Evolutionary conservation across 306 rosid species (phyloP).

Genomic region (Prosopis cineraria): DNA sequence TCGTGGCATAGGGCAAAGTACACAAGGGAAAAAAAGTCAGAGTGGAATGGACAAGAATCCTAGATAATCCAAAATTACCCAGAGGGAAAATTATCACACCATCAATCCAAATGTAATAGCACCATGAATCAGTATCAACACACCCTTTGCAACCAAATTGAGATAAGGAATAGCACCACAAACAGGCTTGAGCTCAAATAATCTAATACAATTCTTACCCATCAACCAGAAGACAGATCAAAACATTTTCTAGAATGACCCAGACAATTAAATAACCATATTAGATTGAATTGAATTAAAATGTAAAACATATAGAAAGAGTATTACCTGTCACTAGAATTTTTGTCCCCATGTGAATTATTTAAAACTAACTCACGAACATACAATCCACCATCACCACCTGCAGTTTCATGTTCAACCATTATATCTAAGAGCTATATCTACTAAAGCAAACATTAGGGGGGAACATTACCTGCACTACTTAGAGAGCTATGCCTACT

Average conservation of each 20-base stretch:
- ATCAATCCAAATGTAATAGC: neutral
- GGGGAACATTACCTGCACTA: constrained; percentile 54
- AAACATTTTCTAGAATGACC: neutral
- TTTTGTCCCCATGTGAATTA: constrained; percentile 54
- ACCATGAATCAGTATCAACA: neutral
- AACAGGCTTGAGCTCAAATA: constrained; percentile 2
- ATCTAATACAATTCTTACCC: constrained; percentile 1
- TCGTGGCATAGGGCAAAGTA: neutral
- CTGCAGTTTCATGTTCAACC: constrained; percentile 42
- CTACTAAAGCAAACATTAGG: constrained; percentile 8
- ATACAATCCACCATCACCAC: constrained; percentile 58
- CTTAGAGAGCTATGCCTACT: constrained; percentile 70
- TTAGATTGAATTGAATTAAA: neutral
- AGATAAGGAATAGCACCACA: neutral
- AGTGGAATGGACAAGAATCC: neutral
- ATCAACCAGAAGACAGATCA: constrained; percentile 1
- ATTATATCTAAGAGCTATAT: constrained; percentile 21
- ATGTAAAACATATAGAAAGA: neutral
- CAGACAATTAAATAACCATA: neutral
- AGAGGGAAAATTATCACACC: neutral
- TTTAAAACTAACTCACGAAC: constrained; percentile 57
- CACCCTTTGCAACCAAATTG: neutral
- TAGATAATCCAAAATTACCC: constrained; percentile 6
- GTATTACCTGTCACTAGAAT: constrained; percentile 60
- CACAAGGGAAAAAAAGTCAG: neutral